These are phyloP conservation scores for Aspergillus unguis DNA, from an alignment of 2,329 filamentous ascomycete species.

Conservation along the genomic window DNA sequence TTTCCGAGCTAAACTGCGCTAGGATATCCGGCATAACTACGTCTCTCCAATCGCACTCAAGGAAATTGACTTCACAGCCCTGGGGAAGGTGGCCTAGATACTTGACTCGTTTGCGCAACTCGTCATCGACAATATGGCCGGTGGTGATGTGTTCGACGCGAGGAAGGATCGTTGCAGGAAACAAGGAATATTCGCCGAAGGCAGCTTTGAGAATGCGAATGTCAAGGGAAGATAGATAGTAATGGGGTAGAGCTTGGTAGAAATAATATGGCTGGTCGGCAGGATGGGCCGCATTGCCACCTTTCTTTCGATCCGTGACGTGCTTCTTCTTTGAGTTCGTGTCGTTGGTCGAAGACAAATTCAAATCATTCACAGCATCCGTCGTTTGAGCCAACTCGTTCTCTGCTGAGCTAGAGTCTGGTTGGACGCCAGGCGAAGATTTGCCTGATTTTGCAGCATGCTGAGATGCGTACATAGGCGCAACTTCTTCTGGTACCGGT, in stretches of 20 bases:
- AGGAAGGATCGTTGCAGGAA: conserved; percentile 81
- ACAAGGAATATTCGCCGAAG: conserved; percentile 76
- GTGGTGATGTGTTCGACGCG: conserved; percentile 86
- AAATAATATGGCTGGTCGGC: conserved; percentile 69
- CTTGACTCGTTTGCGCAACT: conserved; percentile 75
- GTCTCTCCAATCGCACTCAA: conserved; percentile 95
- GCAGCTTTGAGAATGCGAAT: conserved; percentile 89
- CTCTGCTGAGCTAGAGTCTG: conserved; percentile 6
- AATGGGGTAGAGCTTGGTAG: conserved; percentile 81
- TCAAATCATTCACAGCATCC: conserved; percentile 23
- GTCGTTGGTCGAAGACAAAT: conserved; percentile 16
- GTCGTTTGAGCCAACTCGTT: conserved; percentile 24
- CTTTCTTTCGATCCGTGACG: conserved; percentile 22
- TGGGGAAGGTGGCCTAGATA: conserved; percentile 83
- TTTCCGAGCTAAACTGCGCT: conserved; percentile 71
- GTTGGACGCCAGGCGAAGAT: conserved; percentile 29
- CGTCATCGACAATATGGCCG: conserved; percentile 82
- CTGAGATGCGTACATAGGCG: conserved; percentile 52
- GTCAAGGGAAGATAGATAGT: conserved; percentile 85
- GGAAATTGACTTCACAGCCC: conserved; percentile 85
- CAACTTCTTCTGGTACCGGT: conserved; percentile 43
- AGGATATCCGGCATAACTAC: conserved; percentile 73
- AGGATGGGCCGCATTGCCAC: conserved; percentile 42
- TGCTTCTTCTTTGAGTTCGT: conserved; percentile 27
- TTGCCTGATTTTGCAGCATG: conserved; percentile 47